phyloP scores from a whole-genome alignment of 2,329 filamentous ascomycete species.

The Monilinia polystroma region DNA sequence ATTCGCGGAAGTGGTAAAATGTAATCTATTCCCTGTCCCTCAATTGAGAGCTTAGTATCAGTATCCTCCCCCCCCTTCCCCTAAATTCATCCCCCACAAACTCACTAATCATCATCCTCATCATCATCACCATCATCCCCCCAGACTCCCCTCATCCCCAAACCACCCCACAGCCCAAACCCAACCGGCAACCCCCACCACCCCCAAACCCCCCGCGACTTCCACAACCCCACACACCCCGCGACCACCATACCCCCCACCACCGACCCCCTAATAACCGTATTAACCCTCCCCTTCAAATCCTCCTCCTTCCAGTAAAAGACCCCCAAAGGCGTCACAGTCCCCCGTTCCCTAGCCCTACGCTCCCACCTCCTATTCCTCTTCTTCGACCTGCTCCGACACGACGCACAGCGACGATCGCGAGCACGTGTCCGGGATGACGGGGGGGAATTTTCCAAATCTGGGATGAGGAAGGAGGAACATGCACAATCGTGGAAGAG shows the following conservation, averaged over 20 bases:
- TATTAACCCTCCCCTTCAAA: not conserved
- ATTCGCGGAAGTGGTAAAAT: not conserved
- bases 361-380: not conserved
- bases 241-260: not conserved
- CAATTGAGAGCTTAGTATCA: not conserved
- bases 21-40: not conserved
- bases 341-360: not conserved
- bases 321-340: not conserved
- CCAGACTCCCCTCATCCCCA: not conserved
- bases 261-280: not conserved
- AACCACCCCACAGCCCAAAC: not conserved
- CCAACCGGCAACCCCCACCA: conserved; percentile 7
- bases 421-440: not conserved
- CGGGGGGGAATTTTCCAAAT: not conserved
- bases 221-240: conserved; percentile 15
- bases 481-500: not conserved
- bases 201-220: conserved; percentile 12
- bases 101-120: not conserved
- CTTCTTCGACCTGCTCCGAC: not conserved
- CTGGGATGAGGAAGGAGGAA: not conserved
- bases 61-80: no score
- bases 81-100: not conserved
- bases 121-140: not conserved
- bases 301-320: not conserved
- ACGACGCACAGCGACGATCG: not conserved